phyloP scores from a whole-genome alignment of 2,329 filamentous ascomycete genomes.

The Chaetomium sp. region DNA sequence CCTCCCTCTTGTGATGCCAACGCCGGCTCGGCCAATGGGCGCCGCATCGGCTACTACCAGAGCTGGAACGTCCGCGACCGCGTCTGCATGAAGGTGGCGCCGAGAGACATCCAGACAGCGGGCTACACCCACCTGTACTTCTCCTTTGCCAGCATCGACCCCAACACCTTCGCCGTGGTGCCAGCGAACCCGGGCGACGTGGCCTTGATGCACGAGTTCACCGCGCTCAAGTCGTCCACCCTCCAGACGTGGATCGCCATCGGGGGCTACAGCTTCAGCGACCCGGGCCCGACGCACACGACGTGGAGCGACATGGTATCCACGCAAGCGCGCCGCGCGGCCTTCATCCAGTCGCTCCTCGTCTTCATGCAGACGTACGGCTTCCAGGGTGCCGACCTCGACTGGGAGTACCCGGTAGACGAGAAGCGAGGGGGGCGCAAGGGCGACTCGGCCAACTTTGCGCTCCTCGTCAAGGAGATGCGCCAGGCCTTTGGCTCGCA shows the following conservation, averaged over 20 bases:
- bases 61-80: conserved; percentile 33
- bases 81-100: conserved; percentile 39
- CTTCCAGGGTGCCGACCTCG: conserved; percentile 49
- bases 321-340: conserved; percentile 34
- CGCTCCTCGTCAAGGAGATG: background rate
- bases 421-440: conserved; percentile 41
- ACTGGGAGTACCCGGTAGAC: conserved; percentile 50
- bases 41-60: conserved; percentile 44
- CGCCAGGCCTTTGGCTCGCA: background rate
- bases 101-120: conserved; percentile 39
- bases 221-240: background rate
- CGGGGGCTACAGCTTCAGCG: conserved; percentile 39
- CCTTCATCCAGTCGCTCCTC: conserved; percentile 42
- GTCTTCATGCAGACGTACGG: conserved; percentile 39
- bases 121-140: conserved; percentile 33
- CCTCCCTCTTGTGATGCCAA: background rate
- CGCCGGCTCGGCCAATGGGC: conserved; percentile 31
- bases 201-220: background rate
- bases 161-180: background rate
- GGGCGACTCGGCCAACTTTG: conserved; percentile 21
- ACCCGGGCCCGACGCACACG: conserved; percentile 36
- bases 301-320: conserved; percentile 33
- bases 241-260: conserved; percentile 40
- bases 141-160: background rate
- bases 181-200: background rate